Evolutionary conservation across 2,329 filamentous ascomycete species (phyloP).

Genomic region (Geosmithia morbida): DNA sequence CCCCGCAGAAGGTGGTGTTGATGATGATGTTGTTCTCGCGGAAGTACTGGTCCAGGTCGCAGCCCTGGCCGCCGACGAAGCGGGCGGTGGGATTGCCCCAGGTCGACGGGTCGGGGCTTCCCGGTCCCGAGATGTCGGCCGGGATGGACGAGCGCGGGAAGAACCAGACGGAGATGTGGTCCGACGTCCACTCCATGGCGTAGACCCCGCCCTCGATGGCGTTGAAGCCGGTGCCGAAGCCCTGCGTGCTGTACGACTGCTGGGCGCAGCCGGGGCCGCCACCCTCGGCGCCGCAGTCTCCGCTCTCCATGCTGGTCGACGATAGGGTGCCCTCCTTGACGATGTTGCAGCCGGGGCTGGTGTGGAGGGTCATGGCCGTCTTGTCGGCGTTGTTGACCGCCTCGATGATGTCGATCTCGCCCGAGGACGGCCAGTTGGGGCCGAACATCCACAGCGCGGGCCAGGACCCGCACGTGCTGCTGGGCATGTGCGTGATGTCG

Average conservation of each 20-base stretch:
- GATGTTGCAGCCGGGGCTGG: conserved; percentile 43
- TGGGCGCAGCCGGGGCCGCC: conserved; percentile 47
- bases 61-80: conserved; percentile 52
- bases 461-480: conserved; percentile 57
- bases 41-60: conserved; percentile 60
- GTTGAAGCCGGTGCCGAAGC: conserved; percentile 61
- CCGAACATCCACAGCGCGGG: conserved; percentile 60
- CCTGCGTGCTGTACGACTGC: conserved; percentile 30
- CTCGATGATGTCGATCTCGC: conserved; percentile 73
- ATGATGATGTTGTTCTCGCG: conserved; percentile 61
- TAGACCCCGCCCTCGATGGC: conserved; percentile 53
- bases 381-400: conserved; percentile 50
- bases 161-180: conserved; percentile 66
- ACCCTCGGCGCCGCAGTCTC: conserved; percentile 41
- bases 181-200: conserved; percentile 61
- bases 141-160: conserved; percentile 57
- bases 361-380: conserved; percentile 56
- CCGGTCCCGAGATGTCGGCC: conserved; percentile 37
- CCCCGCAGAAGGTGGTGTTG: conserved; percentile 75
- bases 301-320: conserved; percentile 27
- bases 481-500: conserved; percentile 67
- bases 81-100: conserved; percentile 57
- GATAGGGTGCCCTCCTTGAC: conserved; percentile 28
- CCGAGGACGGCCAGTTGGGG: conserved; percentile 51
- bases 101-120: conserved; percentile 45